These are phyloP conservation scores for Akanthomyces dipterigenus DNA, from an alignment of 2,329 filamentous ascomycete species.

Conservation along the genomic window DNA sequence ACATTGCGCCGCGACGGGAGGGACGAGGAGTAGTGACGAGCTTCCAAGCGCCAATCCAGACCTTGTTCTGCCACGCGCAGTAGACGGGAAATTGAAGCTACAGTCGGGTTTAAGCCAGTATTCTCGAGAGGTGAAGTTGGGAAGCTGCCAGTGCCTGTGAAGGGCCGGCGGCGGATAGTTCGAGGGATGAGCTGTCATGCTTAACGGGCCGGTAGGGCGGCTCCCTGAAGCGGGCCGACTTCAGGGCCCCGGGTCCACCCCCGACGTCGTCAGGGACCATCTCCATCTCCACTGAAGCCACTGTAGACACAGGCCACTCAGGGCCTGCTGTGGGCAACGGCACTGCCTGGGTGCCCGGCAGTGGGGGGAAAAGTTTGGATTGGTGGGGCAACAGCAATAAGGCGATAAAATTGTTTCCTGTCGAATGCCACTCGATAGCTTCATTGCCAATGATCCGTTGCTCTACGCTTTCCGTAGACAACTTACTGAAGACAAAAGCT, in stretches of 20 bases:
- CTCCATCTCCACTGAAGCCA: background rate
- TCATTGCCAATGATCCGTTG: background rate
- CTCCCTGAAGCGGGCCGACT: background rate
- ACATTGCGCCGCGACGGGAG: background rate
- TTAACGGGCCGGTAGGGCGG: background rate
- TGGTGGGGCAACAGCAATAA: conserved; percentile 2
- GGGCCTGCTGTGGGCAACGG: no score
- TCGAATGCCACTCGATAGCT: background rate
- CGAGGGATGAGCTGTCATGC: background rate
- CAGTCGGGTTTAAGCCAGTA: background rate
- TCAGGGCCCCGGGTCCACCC: no score
- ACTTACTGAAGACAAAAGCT: background rate
- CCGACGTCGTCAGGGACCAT: background rate
- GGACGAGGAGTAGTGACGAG: background rate
- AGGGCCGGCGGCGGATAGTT: background rate
- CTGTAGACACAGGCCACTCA: background rate
- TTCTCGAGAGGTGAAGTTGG: background rate
- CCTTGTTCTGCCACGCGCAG: background rate
- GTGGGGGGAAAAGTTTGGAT: conserved; percentile 1
- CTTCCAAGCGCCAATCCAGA: background rate
- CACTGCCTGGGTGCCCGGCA: no score
- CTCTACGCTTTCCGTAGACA: background rate
- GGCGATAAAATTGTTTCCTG: background rate
- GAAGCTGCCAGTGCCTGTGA: background rate
- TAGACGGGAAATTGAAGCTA: background rate